Percentiles rank a stretch among this genome's conserved stretches.
phyloP scores from a whole-genome alignment of 2,329 filamentous ascomycete species.

The Sporothrix globosa region DNA sequence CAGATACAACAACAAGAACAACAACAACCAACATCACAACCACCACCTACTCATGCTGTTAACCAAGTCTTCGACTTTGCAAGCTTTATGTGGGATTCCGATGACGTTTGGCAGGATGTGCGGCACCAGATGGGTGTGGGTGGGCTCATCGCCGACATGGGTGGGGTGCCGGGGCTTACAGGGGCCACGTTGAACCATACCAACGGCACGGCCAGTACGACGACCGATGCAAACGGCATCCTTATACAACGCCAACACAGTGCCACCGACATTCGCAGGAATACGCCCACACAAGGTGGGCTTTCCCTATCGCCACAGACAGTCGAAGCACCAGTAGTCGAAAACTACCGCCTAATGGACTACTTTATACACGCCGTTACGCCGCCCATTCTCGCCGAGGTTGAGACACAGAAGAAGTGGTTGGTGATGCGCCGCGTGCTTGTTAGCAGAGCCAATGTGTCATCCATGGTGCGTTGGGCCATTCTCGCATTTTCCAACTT shows the following conservation, averaged over 20 bases:
- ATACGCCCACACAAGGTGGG: constrained; percentile 12
- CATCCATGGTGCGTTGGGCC: constrained; percentile 52
- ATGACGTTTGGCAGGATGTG: constrained; percentile 45
- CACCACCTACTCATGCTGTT: constrained; percentile 39
- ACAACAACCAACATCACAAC: constrained; percentile 6
- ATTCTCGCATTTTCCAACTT: constrained; percentile 58
- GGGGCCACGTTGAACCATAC: constrained; percentile 26
- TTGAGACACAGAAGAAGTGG: constrained; percentile 59
- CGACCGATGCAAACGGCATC: not conserved
- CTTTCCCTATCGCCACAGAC: constrained; percentile 32
- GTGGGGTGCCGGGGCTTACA: constrained; percentile 4
- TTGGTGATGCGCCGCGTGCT: constrained; percentile 53
- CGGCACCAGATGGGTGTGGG: constrained; percentile 10
- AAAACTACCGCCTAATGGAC: constrained; percentile 49
- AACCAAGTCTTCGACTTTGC: constrained; percentile 53
- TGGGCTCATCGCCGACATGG: constrained; percentile 9
- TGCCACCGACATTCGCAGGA: not conserved
- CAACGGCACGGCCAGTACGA: constrained; percentile 37
- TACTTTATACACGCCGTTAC: constrained; percentile 54
- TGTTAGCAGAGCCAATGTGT: constrained; percentile 52
- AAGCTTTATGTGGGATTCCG: constrained; percentile 54
- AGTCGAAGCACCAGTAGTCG: constrained; percentile 36
- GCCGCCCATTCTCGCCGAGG: constrained; percentile 57
- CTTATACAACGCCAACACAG: constrained; percentile 14
- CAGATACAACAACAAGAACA: not conserved